Conservation (phyloP, 78 protist genomes). For the Chrysochromulina tobinii region DNA sequence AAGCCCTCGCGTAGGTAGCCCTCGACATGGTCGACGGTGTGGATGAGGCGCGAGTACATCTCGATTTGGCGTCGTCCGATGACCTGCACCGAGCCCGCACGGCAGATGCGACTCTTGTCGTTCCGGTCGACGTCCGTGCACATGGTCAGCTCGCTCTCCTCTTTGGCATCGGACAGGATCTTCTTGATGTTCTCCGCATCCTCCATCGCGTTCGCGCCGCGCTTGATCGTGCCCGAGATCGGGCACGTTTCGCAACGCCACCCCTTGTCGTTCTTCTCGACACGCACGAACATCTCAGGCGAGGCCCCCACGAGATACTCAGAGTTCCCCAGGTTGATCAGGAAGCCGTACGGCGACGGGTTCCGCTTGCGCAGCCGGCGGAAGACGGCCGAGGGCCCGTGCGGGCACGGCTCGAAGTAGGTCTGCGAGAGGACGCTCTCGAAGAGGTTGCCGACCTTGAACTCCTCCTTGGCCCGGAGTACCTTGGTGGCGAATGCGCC, state of each 20-base stretch:
- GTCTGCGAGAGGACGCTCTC: constrained; percentile 38
- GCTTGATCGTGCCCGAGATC: constrained; percentile 44
- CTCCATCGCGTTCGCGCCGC: constrained; percentile 41
- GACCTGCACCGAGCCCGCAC: constrained; percentile 8
- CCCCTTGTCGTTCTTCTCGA: background rate
- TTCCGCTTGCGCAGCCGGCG: constrained; percentile 29
- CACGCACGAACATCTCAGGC: constrained; percentile 57
- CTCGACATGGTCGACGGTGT: constrained; percentile 54
- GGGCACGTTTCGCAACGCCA: constrained; percentile 49
- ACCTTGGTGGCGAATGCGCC: background rate
- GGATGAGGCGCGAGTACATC: constrained; percentile 54
- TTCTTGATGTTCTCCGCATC: constrained; percentile 42
- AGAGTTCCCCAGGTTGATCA: constrained; percentile 39
- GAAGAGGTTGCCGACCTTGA: constrained; percentile 42
- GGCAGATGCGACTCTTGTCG: constrained; percentile 53
- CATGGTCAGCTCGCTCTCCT: constrained; percentile 53
- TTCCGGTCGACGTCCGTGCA: constrained; percentile 60
- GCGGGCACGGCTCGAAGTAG: constrained; percentile 46
- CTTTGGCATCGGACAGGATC: constrained; percentile 15
- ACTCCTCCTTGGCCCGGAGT: constrained; percentile 35
- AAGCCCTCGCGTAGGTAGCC: constrained; percentile 37
- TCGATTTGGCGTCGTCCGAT: constrained; percentile 51
- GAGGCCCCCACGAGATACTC: constrained; percentile 52
- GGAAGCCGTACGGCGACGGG: constrained; percentile 48
- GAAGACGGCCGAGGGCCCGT: constrained; percentile 17